A percentile compares a stretch with the other conserved stretches of the same genome.
phyloP scores from a whole-genome alignment of 345 rosid species.

The Aurinia saxatilis region DNA sequence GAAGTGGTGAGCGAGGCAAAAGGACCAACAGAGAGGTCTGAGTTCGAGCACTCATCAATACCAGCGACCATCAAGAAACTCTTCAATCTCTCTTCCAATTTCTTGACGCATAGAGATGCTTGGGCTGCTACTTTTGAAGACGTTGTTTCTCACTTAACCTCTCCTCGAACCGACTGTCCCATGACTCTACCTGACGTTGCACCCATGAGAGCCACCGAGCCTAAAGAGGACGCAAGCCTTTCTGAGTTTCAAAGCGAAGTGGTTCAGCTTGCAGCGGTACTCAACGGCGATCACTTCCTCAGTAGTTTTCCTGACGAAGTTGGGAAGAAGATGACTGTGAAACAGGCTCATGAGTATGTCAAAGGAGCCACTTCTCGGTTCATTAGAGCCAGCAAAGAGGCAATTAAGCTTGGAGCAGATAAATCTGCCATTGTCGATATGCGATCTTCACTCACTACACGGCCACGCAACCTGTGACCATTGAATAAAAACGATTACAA shows the following conservation, averaged over 20 bases:
- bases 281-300: slow-evolving; percentile 80
- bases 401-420: slow-evolving; percentile 73
- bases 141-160: slow-evolving; percentile 49
- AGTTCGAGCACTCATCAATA: slow-evolving; percentile 88
- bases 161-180: slow-evolving; percentile 95
- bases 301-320: slow-evolving; percentile 76
- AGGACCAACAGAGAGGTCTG: slow-evolving; percentile 73
- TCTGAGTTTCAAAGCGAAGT: slow-evolving; percentile 84
- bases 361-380: slow-evolving; percentile 67
- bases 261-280: slow-evolving; percentile 92
- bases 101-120: slow-evolving; percentile 92
- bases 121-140: slow-evolving; percentile 95
- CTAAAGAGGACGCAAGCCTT: slow-evolving; percentile 54
- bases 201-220: slow-evolving; percentile 62
- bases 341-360: slow-evolving; percentile 71
- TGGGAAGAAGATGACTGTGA: slow-evolving; percentile 78
- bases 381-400: slow-evolving; percentile 89
- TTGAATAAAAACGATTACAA: not conserved
- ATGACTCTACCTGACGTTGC: slow-evolving; percentile 66
- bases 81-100: slow-evolving; percentile 77
- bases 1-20: slow-evolving; percentile 58
- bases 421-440: slow-evolving; percentile 91
- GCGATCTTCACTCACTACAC: slow-evolving; percentile 84
- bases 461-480: slow-evolving; percentile 34
- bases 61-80: slow-evolving; percentile 95